Base-by-base conservation (phyloP, 1,139 yeast species). In the Debaryomycetaceae sp. region DNA sequence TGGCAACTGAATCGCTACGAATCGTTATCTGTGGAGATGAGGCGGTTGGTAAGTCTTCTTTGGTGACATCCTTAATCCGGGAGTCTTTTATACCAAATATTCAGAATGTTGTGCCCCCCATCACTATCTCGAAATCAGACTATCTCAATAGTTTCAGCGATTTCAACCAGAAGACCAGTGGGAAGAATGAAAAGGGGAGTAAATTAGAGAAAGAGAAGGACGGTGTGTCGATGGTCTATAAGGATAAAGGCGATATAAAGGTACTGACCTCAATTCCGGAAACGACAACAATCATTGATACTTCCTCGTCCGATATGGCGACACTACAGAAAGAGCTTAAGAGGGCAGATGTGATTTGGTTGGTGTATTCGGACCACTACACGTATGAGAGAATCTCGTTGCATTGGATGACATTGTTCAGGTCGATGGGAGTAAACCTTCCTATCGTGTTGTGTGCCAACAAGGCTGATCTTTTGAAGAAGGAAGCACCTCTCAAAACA, bases 1-100 rank as follows among this genome's bases (percentile, higher is more conserved):
- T 73, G 78, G 60, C 75, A 6, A 72, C 72, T 57, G 81, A 78
- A 41, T 75, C 81, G 1, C 75, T 87, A 36, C 61, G 95, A 47
- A 84, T 93, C 1, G 96, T 89, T 1, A 85, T 93, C 0, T 90
- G 97, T 63, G 99, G 99, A n/a, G 99, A 93, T 63, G 96, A 89
- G 50, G 87, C 84, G 6, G 96, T 88, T 9, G 96, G 97, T 1
- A 88, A 88, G 60, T 83, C 85, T 7, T 73, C 91, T 24, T 66
- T 93, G 38, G 81, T 93, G 34, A 83, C 95, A 0, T 76, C 95
- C 0, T 70, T 93, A 24, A 83, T 89, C 36, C 91, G 89, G 62
- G 97, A 87, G 53, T 77, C 81, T 33, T 88, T 81, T 58, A 83
- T 87, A 0, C 82, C 91, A 0, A 83, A 82, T 49, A 77, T 88